phyloP scores from a whole-genome alignment of 768 basidiomycete genomes.

The Suillus occidentalis region DNA sequence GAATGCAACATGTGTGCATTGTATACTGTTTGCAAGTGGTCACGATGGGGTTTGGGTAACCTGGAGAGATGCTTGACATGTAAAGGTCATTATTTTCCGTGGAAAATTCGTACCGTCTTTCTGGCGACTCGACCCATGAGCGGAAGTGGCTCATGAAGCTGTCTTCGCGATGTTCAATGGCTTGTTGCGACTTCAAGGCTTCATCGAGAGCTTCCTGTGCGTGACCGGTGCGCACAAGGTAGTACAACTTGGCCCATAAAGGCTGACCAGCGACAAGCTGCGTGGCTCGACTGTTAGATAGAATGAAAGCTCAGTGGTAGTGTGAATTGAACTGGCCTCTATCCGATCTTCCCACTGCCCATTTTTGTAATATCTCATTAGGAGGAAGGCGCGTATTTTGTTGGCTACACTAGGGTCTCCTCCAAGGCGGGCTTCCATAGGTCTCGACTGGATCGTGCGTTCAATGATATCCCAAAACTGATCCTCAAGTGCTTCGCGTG shows the following conservation, averaged over 20 bases:
- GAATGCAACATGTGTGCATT: constrained; percentile 90
- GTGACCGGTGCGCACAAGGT: constrained; percentile 86
- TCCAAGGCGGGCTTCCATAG: constrained; percentile 83
- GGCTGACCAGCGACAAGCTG: constrained; percentile 86
- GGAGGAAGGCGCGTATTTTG: constrained; percentile 84
- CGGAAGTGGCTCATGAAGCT: constrained; percentile 83
- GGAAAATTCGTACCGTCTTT: constrained; percentile 57
- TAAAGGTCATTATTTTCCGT: neutral
- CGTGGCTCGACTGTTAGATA: constrained; percentile 7
- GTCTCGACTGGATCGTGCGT: constrained; percentile 75
- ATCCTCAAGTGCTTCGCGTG: constrained; percentile 80
- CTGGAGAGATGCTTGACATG: constrained; percentile 33
- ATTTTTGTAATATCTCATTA: constrained; percentile 76
- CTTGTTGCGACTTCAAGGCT: constrained; percentile 65
- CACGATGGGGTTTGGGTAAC: constrained; percentile 69
- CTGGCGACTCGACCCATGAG: constrained; percentile 79
- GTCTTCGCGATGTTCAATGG: constrained; percentile 74
- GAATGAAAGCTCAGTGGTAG: neutral
- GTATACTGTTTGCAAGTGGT: constrained; percentile 78
- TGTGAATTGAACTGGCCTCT: constrained; percentile 56
- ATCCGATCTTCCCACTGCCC: constrained; percentile 85
- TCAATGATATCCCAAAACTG: constrained; percentile 88
- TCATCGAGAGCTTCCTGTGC: constrained; percentile 77
- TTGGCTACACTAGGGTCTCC: constrained; percentile 90
- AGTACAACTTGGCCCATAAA: constrained; percentile 93